Base-by-base conservation (phyloP, 139 green algal species). In the Chlorella ohadii region DNA sequence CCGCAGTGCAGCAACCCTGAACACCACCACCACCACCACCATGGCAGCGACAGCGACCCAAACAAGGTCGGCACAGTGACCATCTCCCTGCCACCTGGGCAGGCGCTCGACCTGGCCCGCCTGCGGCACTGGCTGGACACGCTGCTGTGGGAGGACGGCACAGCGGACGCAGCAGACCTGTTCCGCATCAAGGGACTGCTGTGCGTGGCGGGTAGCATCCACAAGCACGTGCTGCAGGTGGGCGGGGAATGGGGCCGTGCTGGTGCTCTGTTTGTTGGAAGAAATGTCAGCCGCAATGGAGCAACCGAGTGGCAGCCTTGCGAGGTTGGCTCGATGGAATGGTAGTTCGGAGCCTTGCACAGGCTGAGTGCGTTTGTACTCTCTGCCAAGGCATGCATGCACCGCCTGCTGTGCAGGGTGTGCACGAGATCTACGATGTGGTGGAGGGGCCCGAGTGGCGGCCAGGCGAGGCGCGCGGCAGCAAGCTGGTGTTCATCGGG, bases 361-460 rank as follows among this genome's bases (percentile, higher is more conserved):
- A n/a, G n/a, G n/a, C n/a, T n/a, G n/a, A n/a, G n/a, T n/a, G n/a
- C n/a, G n/a, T n/a, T n/a, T n/a, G n/a, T n/a, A n/a, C n/a, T n/a
- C n/a, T n/a, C n/a, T n/a, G n/a, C n/a, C n/a, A n/a, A n/a, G n/a
- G 44, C 44, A 51, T 51, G 44, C 9, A 6, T 59, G 2, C 12
- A 59, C 51, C 12, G 51, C 51, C 44, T 51, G 44, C 44, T 51
- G 7, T 39, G 64, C 65, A 98, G 85, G 94, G 91, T 22, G 94
- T 97, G 63, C 89, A 95, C 68, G 94, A 97, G 41, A 65, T 97
- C 34, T 97, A 97, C 63, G 94, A 97, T 36, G 81, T 97, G 31
- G 79, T 90, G 47, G 80, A 92, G 25, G 93, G 89, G 0, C 61
- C 79, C 4, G 51, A 47, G 17, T 97, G 91, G 93, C 36, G 25